Conservation (phyloP, 2,329 filamentous ascomycete genomes). For the Cryoendolithus antarcticus region DNA sequence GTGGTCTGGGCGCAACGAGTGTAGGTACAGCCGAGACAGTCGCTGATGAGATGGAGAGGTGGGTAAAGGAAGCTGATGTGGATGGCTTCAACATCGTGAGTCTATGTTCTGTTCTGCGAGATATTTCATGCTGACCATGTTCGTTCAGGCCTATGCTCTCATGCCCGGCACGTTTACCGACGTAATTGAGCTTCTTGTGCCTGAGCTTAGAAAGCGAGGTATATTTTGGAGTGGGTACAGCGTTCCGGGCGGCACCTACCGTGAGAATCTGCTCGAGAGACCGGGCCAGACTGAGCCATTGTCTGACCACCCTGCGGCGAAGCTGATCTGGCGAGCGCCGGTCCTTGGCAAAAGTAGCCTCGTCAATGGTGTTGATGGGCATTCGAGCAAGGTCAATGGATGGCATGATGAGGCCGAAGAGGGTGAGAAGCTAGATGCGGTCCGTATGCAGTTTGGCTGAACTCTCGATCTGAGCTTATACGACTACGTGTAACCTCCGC, state of each 20-base stretch:
- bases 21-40: constrained; percentile 54
- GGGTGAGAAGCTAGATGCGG: no score
- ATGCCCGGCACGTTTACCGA: constrained; percentile 56
- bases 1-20: constrained; percentile 52
- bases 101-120: constrained; percentile 2
- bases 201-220: constrained; percentile 48
- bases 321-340: constrained; percentile 27
- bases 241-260: constrained; percentile 45
- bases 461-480: no score
- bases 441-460: no score
- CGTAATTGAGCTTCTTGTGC: constrained; percentile 52
- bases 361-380: no score
- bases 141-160: constrained; percentile 44
- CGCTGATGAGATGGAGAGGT: constrained; percentile 54
- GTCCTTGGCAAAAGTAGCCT: no score
- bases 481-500: no score
- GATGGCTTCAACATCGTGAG: constrained; percentile 64
- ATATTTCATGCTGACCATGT: constrained; percentile 1
- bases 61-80: constrained; percentile 56
- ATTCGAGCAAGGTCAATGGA: no score
- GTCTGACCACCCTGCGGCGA: constrained; percentile 40
- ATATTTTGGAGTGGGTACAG: constrained; percentile 44
- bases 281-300: constrained; percentile 39
- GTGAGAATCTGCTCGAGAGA: constrained; percentile 47
- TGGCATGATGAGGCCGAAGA: no score